Evolutionary conservation across 768 basidiomycete genomes (phyloP).

Genomic region (Phallus indusiatus): DNA sequence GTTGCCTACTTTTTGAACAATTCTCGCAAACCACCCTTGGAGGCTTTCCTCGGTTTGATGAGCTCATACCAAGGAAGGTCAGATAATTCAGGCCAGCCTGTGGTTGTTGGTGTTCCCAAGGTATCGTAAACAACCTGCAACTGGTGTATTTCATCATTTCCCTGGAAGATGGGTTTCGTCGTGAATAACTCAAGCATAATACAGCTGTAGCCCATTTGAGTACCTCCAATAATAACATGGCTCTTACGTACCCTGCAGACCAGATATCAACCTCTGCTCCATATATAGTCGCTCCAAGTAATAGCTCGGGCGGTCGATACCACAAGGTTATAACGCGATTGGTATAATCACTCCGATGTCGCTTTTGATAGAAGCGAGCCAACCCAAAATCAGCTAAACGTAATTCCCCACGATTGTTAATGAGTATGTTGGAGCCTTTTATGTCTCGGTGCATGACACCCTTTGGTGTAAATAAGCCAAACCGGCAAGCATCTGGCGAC

Average conservation of each 20-base stretch:
- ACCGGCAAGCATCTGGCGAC: constrained; percentile 90
- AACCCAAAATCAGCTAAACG: constrained; percentile 97
- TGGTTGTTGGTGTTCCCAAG: constrained; percentile 78
- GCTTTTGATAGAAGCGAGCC: constrained; percentile 92
- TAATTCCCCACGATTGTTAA: constrained; percentile 85
- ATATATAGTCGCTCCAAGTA: constrained; percentile 93
- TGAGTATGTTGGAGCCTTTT: constrained; percentile 96
- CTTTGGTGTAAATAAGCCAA: constrained; percentile 93
- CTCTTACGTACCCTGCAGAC: constrained; percentile 80
- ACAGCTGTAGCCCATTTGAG: constrained; percentile 45
- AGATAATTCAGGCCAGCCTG: constrained; percentile 74
- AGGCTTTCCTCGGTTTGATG: constrained; percentile 75
- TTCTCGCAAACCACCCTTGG: constrained; percentile 71
- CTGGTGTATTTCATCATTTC: constrained; percentile 95
- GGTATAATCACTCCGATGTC: constrained; percentile 88
- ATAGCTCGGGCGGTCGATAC: constrained; percentile 93
- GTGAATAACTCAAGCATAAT: constrained; percentile 98
- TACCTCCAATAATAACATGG: background rate
- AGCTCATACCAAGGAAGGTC: constrained; percentile 97
- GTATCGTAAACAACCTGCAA: constrained; percentile 87
- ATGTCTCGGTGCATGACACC: constrained; percentile 97
- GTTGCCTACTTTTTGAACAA: constrained; percentile 71
- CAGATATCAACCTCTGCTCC: constrained; percentile 99
- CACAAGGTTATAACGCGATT: constrained; percentile 98
- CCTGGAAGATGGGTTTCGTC: constrained; percentile 95